phyloP scores from a whole-genome alignment of 306 rosid genomes.

The Elaeagnus macrophylla region DNA sequence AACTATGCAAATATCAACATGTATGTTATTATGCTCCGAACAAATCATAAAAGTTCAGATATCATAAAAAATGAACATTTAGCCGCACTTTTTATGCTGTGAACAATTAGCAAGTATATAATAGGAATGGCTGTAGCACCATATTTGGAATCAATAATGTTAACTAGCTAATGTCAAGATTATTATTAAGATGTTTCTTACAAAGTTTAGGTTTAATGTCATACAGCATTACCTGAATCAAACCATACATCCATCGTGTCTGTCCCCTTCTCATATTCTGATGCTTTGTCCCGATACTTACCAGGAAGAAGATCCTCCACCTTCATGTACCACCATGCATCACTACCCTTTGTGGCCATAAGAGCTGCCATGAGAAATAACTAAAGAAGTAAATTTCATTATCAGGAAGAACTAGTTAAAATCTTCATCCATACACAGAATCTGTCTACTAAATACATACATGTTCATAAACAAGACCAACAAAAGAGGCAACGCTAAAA shows the following conservation, averaged over 20 bases:
- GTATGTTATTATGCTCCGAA: no score
- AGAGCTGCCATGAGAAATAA: slow-evolving; percentile 51
- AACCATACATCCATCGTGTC: slow-evolving; percentile 99
- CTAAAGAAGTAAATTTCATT: slow-evolving; percentile 6
- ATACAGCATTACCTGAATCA: slow-evolving; percentile 70
- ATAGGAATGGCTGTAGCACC: no score
- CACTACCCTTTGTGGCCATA: slow-evolving; percentile 88
- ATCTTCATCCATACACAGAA: slow-evolving; percentile 14
- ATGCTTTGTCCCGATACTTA: slow-evolving; percentile 68
- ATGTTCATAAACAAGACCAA: background rate
- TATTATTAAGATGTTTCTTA: background rate
- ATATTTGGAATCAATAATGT: no score
- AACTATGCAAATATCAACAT: no score
- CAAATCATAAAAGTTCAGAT: no score
- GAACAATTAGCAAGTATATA: no score
- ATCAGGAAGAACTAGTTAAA: slow-evolving; percentile 7
- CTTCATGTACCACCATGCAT: slow-evolving; percentile 98
- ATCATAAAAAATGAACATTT: no score
- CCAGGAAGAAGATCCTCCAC: slow-evolving; percentile 86
- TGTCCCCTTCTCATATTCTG: slow-evolving; percentile 89
- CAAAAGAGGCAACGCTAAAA: background rate
- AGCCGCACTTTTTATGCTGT: no score
- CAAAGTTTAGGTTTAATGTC: slow-evolving; percentile 6
- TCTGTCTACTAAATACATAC: background rate
- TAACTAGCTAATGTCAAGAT: no score